phyloP scores from a whole-genome alignment of 345 rosid species.

The Physaria fendleri region DNA sequence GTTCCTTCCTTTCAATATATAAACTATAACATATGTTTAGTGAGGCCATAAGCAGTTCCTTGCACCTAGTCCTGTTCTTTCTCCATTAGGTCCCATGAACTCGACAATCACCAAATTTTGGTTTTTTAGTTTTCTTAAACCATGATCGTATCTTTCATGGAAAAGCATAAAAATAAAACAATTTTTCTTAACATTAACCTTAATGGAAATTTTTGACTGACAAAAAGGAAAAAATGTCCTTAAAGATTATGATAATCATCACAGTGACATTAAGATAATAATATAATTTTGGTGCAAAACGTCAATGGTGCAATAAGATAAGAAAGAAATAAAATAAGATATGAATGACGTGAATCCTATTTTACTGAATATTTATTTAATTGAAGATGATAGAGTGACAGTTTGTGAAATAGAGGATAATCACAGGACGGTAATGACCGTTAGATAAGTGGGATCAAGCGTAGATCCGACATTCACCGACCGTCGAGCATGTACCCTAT shows the following conservation, averaged over 20 bases:
- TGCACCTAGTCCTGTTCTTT: slow-evolving; percentile 19
- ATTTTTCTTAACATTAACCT: background rate
- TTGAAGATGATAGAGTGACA: slow-evolving; percentile 5
- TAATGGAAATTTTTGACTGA: too few species aligned
- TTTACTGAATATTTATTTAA: background rate
- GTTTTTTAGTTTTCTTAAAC: background rate
- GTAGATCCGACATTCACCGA: slow-evolving; percentile 54
- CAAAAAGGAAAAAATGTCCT: too few species aligned
- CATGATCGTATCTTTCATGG: background rate
- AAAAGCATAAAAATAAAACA: background rate
- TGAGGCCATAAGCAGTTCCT: slow-evolving; percentile 1
- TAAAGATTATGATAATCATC: background rate
- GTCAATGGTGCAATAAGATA: slow-evolving; percentile 7
- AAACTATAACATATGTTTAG: background rate
- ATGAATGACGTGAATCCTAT: slow-evolving; percentile 20
- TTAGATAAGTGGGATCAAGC: background rate
- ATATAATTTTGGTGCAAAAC: background rate
- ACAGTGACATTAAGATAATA: background rate
- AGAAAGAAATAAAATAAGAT: background rate
- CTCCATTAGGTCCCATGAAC: background rate
- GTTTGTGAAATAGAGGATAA: background rate
- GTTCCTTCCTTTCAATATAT: too few species aligned
- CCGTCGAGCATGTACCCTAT: slow-evolving; percentile 36
- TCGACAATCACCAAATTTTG: background rate
- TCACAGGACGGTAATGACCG: slow-evolving; percentile 24